Conservation (phyloP, 2,329 filamentous ascomycete species). For the Zasmidium angulare region DNA sequence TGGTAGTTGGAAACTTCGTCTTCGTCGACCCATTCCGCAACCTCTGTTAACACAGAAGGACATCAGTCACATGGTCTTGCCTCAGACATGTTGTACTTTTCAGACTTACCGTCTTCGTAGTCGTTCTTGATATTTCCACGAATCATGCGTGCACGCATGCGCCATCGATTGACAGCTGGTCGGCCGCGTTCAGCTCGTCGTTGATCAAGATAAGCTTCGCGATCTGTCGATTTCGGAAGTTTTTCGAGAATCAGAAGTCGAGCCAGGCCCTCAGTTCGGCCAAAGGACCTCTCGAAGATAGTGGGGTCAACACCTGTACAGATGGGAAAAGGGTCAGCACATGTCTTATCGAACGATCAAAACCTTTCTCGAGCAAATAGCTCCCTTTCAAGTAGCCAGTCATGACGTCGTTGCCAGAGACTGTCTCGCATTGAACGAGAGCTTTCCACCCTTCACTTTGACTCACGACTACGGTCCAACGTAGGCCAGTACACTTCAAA, state of each 20-base stretch:
- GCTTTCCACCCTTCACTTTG: no score
- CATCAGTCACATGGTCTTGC: no score
- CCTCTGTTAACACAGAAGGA: no score
- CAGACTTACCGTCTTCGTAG: slow-evolving; percentile 76
- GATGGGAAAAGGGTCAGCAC: no score
- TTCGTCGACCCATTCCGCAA: slow-evolving; percentile 78
- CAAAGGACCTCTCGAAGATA: slow-evolving; percentile 80
- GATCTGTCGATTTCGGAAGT: slow-evolving; percentile 66
- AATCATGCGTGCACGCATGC: slow-evolving; percentile 44
- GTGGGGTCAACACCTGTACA: slow-evolving; percentile 82
- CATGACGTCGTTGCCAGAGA: no score
- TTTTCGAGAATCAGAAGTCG: slow-evolving; percentile 77
- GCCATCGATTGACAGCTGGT: slow-evolving; percentile 52
- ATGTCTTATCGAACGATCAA: no score
- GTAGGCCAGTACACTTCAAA: slow-evolving; percentile 82
- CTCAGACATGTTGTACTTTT: no score
- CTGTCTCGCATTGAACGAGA: no score
- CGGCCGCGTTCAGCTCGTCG: slow-evolving; percentile 71
- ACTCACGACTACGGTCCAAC: slow-evolving; percentile 71
- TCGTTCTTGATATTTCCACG: slow-evolving; percentile 73
- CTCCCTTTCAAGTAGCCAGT: no score
- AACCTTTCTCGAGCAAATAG: no score
- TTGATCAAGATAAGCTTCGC: slow-evolving; percentile 69
- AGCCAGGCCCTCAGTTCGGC: slow-evolving; percentile 72
- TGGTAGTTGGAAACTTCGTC: slow-evolving; percentile 79